Base-by-base conservation (phyloP, 2,329 filamentous ascomycete genomes). In the Cercospora zeae-maydis region DNA sequence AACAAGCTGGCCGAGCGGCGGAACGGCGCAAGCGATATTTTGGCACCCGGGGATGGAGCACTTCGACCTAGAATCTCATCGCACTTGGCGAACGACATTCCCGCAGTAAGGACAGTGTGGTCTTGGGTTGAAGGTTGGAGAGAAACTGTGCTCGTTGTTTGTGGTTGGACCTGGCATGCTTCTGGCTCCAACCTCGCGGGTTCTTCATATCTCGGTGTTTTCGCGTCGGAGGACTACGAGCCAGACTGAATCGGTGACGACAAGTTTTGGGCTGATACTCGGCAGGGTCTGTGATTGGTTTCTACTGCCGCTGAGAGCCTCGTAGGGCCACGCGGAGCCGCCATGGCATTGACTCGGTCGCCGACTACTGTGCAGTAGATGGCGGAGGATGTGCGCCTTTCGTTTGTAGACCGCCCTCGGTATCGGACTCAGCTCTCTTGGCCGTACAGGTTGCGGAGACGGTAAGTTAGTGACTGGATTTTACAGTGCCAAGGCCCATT, bases 121-220 rank as follows among this genome's bases (percentile, higher is more conserved):
- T 8, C 14, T 33, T 14, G 33, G 16, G 27, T 30, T 53, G 27
- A 14, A 33, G 8, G 49, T 8, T 13, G 1, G 16, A 31, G n/a
- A 14, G 4, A 3, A 33, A 30, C 21, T 31, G 49, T 16, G 24
- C 7, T 52, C 21, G 47, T 27, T 52, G 30, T 19, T 16, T 27
- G 27, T 14, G 27, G 14, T 24, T 0, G 49, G 24, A 33, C 49
- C 30, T 52, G 3, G 24, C 49, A 19, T 52, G n/a, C 10, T 16
- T 33, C 4, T 19, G 49, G 27, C 49, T 34, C 27, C 27, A 19
- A 34, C 8, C 27, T 30, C 49, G 31, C 49, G 49, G 49, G 31
- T 34, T 53, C 27, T 53, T 53, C 49, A 53, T 53, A 31, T 53
- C 31, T 53, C 49, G 49, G 49, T 53, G 49, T 53, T 53, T 53